Conservation (phyloP, 2,329 filamentous ascomycete species). For the Zelopaecilomyces penicillatus region DNA sequence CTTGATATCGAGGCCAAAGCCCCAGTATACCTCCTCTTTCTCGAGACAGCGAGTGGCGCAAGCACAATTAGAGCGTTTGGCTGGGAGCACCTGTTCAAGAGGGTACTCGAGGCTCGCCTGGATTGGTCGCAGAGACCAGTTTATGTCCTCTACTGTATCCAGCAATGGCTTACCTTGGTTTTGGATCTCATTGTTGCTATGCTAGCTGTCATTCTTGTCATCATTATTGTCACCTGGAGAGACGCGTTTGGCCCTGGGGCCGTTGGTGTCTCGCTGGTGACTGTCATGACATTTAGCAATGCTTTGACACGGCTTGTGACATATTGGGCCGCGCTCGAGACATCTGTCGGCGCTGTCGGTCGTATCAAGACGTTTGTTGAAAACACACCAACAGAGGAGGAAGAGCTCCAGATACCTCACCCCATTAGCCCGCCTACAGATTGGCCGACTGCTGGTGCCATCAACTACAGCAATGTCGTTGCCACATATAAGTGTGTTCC, state of each 20-base stretch:
- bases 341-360: slow-evolving; percentile 26
- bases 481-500: slow-evolving; percentile 17
- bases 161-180: slow-evolving; percentile 40
- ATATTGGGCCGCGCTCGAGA: slow-evolving; percentile 23
- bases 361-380: slow-evolving; percentile 26
- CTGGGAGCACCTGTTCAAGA: slow-evolving; percentile 4
- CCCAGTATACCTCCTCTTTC: slow-evolving; percentile 8
- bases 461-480: slow-evolving; percentile 20
- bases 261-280: slow-evolving; percentile 18
- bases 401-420: slow-evolving; percentile 15
- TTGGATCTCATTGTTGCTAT: slow-evolving; percentile 37
- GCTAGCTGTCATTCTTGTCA: slow-evolving; percentile 37
- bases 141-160: slow-evolving; percentile 38
- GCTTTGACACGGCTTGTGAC: slow-evolving; percentile 22
- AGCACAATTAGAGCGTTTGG: slow-evolving; percentile 10
- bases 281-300: slow-evolving; percentile 20
- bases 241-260: slow-evolving; percentile 18
- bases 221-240: slow-evolving; percentile 28
- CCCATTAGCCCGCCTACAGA: slow-evolving; percentile 6
- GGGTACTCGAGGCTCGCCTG: slow-evolving; percentile 17
- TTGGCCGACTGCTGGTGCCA: slow-evolving; percentile 24
- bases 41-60: slow-evolving; percentile 7
- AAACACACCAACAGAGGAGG: slow-evolving; percentile 12
- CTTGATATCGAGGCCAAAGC: slow-evolving; percentile 10
- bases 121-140: slow-evolving; percentile 22